A percentile compares a stretch with the other conserved stretches of the same genome.
Conservation (phyloP, 2,329 filamentous ascomycete species). For the Zymoseptoria pseudotritici region DNA sequence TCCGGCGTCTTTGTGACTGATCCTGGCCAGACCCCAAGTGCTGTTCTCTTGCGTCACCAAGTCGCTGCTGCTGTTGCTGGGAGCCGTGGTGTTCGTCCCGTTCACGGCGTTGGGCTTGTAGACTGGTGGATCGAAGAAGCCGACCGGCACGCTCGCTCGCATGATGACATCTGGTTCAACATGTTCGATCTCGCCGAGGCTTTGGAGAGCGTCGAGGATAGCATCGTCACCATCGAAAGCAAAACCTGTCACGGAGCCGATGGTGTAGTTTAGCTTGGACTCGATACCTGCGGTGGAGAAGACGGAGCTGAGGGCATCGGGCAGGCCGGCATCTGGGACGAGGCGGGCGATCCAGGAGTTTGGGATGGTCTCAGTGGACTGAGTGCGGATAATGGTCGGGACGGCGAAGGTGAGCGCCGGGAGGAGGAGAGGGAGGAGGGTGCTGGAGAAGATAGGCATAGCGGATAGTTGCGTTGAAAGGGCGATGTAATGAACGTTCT, state of each 20-base stretch:
- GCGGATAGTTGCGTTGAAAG: neutral
- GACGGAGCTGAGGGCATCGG: slow-evolving; percentile 9
- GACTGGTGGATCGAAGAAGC: neutral
- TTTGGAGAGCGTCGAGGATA: slow-evolving; percentile 25
- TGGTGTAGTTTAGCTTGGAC: slow-evolving; percentile 29
- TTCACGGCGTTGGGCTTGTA: slow-evolving; percentile 1
- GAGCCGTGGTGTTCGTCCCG: neutral
- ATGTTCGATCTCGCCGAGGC: slow-evolving; percentile 29
- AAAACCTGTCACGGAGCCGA: slow-evolving; percentile 34
- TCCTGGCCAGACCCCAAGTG: slow-evolving; percentile 17
- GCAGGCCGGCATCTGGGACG: slow-evolving; percentile 8
- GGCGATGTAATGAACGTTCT: neutral
- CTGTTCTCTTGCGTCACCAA: slow-evolving; percentile 9
- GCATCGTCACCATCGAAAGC: slow-evolving; percentile 30
- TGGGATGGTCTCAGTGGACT: slow-evolving; percentile 11
- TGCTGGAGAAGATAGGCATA: neutral
- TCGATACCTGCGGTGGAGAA: slow-evolving; percentile 10
- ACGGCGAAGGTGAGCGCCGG: neutral
- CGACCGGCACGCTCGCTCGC: slow-evolving; percentile 21
- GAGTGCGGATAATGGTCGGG: slow-evolving; percentile 11
- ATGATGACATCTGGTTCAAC: slow-evolving; percentile 35
- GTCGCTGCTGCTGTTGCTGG: neutral
- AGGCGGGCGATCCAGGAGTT: slow-evolving; percentile 16
- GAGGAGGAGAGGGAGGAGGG: neutral
- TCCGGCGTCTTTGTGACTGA: slow-evolving; percentile 16